Evolutionary conservation across 31 red algal species (phyloP).

Genomic region (Endocladia muricata): DNA sequence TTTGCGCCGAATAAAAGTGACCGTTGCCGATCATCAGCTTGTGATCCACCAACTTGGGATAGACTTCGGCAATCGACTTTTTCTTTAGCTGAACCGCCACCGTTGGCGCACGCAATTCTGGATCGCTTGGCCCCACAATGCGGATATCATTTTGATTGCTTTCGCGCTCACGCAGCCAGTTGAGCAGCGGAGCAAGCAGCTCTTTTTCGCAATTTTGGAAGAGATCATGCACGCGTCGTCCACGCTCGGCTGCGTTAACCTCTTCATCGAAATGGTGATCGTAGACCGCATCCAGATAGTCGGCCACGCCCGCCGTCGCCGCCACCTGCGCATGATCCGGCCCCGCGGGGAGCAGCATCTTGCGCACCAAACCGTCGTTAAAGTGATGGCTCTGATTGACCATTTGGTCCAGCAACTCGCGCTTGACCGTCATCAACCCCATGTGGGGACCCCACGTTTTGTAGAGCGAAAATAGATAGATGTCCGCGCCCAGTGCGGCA

Average conservation of each 20-base stretch:
- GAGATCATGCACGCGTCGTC: not conserved
- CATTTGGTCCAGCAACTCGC: not conserved
- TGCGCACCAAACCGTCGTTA: not conserved
- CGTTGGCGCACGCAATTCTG: not conserved
- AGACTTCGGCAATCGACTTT: not conserved
- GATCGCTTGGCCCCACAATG: not conserved
- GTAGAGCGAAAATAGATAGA: slow-evolving; percentile 6
- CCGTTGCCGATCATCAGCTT: not conserved
- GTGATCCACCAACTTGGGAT: not conserved
- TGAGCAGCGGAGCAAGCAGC: not conserved
- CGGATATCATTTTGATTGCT: not conserved
- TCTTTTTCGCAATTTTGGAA: not conserved
- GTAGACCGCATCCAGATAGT: slow-evolving; percentile 1
- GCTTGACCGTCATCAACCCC: not conserved
- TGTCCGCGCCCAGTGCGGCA: not conserved
- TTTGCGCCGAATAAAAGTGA: not conserved
- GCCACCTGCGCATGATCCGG: slow-evolving; percentile 16
- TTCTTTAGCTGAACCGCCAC: not conserved
- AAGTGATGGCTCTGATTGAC: slow-evolving; percentile 10
- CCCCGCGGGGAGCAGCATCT: not conserved
- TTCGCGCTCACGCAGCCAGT: not conserved
- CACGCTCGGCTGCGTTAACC: not conserved
- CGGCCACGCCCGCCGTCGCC: slow-evolving; percentile 1
- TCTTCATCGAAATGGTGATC: not conserved
- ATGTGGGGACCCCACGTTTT: not conserved